Conservation (phyloP, 140 eudicot genomes). For the Ambrosia hybrid region DNA sequence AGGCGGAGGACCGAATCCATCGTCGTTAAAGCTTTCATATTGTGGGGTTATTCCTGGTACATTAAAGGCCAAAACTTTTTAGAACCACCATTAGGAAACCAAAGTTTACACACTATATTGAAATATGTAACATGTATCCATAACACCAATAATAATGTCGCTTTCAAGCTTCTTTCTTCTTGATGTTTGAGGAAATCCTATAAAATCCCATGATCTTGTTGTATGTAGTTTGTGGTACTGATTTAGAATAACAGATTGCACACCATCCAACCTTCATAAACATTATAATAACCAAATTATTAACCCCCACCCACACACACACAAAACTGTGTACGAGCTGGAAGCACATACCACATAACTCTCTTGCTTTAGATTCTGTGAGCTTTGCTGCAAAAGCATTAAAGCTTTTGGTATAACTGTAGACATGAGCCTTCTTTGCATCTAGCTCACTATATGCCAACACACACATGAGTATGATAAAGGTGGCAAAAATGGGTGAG, state of each 20-base stretch:
- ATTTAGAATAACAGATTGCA: constrained; percentile 53
- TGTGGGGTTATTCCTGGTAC: constrained; percentile 74
- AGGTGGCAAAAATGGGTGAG: neutral
- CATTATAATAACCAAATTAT: no score
- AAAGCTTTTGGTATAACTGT: constrained; percentile 82
- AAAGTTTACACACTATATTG: neutral
- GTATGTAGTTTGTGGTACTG: constrained; percentile 74
- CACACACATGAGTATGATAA: neutral
- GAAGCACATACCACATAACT: constrained; percentile 54
- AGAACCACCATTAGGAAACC: neutral
- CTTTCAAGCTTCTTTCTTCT: constrained; percentile 62
- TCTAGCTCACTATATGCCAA: constrained; percentile 56
- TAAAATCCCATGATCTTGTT: constrained; percentile 89
- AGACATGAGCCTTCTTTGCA: constrained; percentile 70
- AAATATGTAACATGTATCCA: constrained; percentile 67
- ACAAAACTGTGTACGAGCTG: neutral
- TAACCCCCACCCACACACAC: neutral
- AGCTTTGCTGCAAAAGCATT: constrained; percentile 93
- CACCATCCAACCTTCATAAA: constrained; percentile 63
- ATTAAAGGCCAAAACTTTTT: neutral
- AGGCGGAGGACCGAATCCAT: constrained; percentile 84
- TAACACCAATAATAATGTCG: constrained; percentile 59
- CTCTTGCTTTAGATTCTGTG: constrained; percentile 59
- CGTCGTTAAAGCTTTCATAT: constrained; percentile 83
- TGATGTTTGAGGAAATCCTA: constrained; percentile 67